These are phyloP conservation scores for Aureobasidium sp. DNA, from an alignment of 2,329 filamentous ascomycete genomes.

Conservation along the genomic window DNA sequence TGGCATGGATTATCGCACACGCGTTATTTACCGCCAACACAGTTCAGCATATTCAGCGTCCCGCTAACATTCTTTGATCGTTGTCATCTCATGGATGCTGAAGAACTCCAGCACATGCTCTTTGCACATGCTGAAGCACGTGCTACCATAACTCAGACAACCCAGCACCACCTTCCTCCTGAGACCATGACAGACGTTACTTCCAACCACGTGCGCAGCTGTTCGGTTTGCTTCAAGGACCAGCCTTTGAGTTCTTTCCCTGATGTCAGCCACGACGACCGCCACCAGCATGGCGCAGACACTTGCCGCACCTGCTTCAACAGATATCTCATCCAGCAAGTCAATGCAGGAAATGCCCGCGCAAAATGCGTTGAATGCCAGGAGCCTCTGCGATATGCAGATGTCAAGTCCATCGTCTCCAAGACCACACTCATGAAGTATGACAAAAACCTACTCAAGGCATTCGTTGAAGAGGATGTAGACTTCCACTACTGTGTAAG, in stretches of 20 bases:
- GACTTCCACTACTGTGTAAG: conserved; percentile 18
- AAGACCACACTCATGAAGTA: neutral
- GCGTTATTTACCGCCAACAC: neutral
- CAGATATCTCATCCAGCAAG: neutral
- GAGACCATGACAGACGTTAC: neutral
- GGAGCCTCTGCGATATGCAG: neutral
- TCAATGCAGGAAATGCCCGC: neutral
- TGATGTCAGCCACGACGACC: neutral
- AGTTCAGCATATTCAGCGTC: neutral
- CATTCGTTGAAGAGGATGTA: conserved; percentile 11
- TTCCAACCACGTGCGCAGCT: neutral
- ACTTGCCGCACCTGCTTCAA: neutral
- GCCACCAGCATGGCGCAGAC: neutral
- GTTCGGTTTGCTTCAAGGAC: neutral
- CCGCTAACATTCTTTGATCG: neutral
- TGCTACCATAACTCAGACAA: neutral
- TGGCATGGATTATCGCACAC: neutral
- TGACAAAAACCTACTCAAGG: conserved; percentile 1
- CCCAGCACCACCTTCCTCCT: neutral
- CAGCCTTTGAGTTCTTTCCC: neutral
- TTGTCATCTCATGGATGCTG: neutral
- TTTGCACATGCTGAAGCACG: neutral
- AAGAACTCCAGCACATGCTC: neutral
- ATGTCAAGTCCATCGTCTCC: neutral
- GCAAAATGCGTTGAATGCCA: neutral